Percentiles rank a stretch among this genome's conserved stretches.
These are phyloP conservation scores for Batkoa obscura DNA, from an alignment of 371 early-diverging fungal species.

Conservation along the genomic window DNA sequence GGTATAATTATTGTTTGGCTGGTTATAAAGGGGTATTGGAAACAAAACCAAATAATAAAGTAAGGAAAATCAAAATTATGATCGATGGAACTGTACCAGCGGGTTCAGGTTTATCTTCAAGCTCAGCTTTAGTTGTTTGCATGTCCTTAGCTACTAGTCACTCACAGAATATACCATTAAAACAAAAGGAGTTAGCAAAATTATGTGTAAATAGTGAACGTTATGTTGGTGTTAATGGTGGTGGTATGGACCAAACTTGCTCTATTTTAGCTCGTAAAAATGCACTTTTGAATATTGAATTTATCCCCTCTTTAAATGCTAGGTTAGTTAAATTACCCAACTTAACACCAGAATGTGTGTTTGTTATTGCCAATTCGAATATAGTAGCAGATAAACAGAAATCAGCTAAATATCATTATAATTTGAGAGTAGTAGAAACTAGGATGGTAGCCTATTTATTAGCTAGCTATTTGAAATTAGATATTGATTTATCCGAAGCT, in stretches of 20 bases:
- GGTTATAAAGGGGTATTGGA: slow-evolving; percentile 40
- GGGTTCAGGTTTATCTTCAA: slow-evolving; percentile 71
- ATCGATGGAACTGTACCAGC: slow-evolving; percentile 67
- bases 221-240: slow-evolving; percentile 64
- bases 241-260: slow-evolving; percentile 82
- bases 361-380: slow-evolving; percentile 80
- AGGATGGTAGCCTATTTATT: slow-evolving; percentile 56
- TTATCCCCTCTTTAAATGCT: slow-evolving; percentile 52
- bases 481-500: slow-evolving; percentile 16
- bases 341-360: slow-evolving; percentile 30
- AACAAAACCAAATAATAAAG: slow-evolving; percentile 22
- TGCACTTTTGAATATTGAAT: slow-evolving; percentile 65
- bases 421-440: slow-evolving; percentile 88
- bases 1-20: background rate
- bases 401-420: slow-evolving; percentile 76
- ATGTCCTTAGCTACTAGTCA: slow-evolving; percentile 47
- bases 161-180: slow-evolving; percentile 19
- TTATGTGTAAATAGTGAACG: slow-evolving; percentile 64
- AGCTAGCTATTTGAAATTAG: slow-evolving; percentile 27
- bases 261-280: slow-evolving; percentile 57
- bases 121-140: slow-evolving; percentile 67
- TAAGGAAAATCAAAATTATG: slow-evolving; percentile 42
- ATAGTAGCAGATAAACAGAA: slow-evolving; percentile 76
- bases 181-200: slow-evolving; percentile 24
- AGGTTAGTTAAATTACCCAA: slow-evolving; percentile 37